Evolutionary conservation across 1,284 basidiomycete species (phyloP), one percentile per base, ranked within the genome.

Genomic region (Cryptococcus hybrid): DNA sequence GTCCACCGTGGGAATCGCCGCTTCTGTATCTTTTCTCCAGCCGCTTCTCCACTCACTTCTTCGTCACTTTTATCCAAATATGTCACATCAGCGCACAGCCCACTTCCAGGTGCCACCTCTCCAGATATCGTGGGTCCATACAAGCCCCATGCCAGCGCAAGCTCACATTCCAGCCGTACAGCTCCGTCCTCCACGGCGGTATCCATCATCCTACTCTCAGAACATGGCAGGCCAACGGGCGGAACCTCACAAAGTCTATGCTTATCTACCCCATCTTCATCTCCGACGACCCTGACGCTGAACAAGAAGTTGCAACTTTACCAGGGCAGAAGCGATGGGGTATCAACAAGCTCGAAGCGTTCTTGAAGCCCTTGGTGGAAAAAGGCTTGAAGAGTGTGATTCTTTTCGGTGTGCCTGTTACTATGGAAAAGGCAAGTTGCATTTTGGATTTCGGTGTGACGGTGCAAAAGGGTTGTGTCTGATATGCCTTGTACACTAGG

Each of bases 211-310:
- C 92, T 5, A 83, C 91, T 58, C 84, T 90, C 12, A 87, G 93
- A 45, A 83, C 85, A 78, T 92, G 89, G 85, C 93, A 96, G 78
- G 82, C 83, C 47, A 82, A 84, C 56, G 75, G 76, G 5, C 84
- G 86, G 56, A 82, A 82, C 56, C 84, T 94, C 67, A 88, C 86
- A 39, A 94, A 93, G 77, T 84, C 84, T 59, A 95, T 95, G 92
- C 83, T 97, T 77, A 96, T 96, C 89, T 97, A 96, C 78, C 93
- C 93, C 8, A 92, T 97, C 71, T 96, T 97, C 77, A 89, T 97
- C 70, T 92, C 92, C 15, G 93, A 96, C 76, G 90, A 95, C 62
- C 87, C 90, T 1, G 83, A 92, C 55, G 89, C 90, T 8, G 85
- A 85, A 71, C 85, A 88, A 59, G 83, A 84, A 57, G 92, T 97